Conservation (phyloP, 179 eudicot species). For the Silene noctiflora region DNA sequence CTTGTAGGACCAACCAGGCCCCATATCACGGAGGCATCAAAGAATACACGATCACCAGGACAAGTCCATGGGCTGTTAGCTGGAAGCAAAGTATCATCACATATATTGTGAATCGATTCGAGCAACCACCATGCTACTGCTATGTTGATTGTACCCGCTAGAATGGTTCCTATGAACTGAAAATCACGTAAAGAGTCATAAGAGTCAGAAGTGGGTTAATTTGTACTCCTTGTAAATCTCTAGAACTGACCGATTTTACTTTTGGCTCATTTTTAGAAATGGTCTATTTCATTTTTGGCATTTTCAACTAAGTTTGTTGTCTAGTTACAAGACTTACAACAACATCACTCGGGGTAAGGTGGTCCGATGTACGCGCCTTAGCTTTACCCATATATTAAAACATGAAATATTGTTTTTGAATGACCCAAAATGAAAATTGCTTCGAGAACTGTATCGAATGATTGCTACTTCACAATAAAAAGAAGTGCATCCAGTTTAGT, state of each 20-base stretch:
- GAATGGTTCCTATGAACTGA: constrained; percentile 84
- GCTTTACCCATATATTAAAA: neutral
- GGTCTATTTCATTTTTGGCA: neutral
- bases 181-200: constrained; percentile 10
- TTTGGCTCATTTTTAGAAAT: neutral
- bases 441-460: too few relatives aligned
- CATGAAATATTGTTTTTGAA: neutral
- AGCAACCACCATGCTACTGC: constrained; percentile 87
- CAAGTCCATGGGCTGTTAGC: constrained; percentile 94
- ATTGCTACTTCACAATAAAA: too few relatives aligned
- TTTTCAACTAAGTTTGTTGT: neutral
- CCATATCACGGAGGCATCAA: constrained; percentile 95
- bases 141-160: constrained; percentile 87
- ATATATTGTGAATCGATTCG: constrained; percentile 59
- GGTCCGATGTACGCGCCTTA: too few relatives aligned
- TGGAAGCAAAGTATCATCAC: constrained; percentile 63
- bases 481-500: too few relatives aligned
- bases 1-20: constrained; percentile 82
- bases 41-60: constrained; percentile 76
- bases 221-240: neutral
- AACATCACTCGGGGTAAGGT: too few relatives aligned
- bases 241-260: neutral
- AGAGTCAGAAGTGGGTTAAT: constrained; percentile 9
- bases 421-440: neutral
- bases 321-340: neutral